Conservation (phyloP, 768 basidiomycete genomes). For the Collybiopsis luxurians region DNA sequence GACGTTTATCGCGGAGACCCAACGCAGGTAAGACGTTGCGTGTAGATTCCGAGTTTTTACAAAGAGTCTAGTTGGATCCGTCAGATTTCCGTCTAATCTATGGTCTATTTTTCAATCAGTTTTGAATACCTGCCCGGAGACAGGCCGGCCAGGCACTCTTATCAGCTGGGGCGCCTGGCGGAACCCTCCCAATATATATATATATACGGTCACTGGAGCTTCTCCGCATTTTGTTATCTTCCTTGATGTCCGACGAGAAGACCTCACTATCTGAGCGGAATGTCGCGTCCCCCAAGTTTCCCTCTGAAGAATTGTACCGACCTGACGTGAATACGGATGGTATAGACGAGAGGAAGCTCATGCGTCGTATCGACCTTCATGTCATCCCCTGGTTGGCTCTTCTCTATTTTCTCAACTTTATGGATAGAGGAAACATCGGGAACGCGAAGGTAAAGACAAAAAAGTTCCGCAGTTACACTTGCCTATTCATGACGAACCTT, state of each 20-base stretch:
- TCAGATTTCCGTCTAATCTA: no score
- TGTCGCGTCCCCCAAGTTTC: neutral
- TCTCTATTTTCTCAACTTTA: constrained; percentile 73
- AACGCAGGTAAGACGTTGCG: no score
- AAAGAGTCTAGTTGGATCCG: no score
- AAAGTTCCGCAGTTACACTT: neutral
- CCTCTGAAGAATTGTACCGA: constrained; percentile 35
- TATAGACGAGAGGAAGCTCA: constrained; percentile 53
- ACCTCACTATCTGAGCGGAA: neutral
- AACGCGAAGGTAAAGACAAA: constrained; percentile 59
- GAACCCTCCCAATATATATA: no score
- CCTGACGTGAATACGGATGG: constrained; percentile 50
- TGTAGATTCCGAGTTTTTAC: no score
- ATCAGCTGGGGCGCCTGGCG: no score
- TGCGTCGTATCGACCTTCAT: constrained; percentile 60
- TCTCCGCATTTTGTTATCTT: neutral
- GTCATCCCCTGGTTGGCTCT: constrained; percentile 76
- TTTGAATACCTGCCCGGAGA: no score
- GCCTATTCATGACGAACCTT: neutral
- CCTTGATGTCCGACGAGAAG: neutral
- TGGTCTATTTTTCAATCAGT: no score
- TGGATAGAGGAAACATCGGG: constrained; percentile 66
- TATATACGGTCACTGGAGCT: no score
- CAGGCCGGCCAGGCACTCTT: no score
- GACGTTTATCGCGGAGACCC: no score